Evolutionary conservation across 1,284 basidiomycete species (phyloP).

Genomic region (Trametes versicolor): DNA sequence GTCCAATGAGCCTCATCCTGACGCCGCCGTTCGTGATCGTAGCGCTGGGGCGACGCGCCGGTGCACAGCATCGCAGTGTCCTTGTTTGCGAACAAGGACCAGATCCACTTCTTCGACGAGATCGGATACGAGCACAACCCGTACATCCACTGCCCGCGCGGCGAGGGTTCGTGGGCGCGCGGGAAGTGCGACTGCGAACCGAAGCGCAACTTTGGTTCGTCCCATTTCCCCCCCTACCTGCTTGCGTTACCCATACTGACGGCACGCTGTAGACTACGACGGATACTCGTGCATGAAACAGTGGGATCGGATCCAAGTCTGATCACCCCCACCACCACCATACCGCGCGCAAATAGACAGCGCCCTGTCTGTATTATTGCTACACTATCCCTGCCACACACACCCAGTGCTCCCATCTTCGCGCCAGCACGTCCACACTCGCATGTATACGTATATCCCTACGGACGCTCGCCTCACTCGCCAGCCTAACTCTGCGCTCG

Average conservation of each 20-base stretch:
- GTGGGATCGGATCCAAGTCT: constrained; percentile 48
- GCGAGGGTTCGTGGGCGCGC: constrained; percentile 50
- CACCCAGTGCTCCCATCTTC: background rate
- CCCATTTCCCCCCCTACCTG: background rate
- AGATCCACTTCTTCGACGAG: constrained; percentile 77
- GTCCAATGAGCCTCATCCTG: background rate
- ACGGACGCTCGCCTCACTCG: background rate
- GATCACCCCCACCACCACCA: background rate
- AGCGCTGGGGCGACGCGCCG: constrained; percentile 85
- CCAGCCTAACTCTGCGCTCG: background rate
- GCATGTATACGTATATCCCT: background rate
- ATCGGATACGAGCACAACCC: constrained; percentile 67
- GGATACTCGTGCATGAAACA: constrained; percentile 60
- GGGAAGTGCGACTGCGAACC: constrained; percentile 58
- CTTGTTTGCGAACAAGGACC: constrained; percentile 66
- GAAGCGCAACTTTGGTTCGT: constrained; percentile 56
- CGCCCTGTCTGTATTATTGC: background rate
- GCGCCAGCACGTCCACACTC: background rate
- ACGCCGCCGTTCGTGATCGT: background rate
- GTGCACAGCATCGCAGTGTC: constrained; percentile 81
- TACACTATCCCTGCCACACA: background rate
- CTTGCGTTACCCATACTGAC: background rate
- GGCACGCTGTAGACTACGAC: constrained; percentile 52
- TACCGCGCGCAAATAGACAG: background rate
- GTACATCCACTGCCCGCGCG: constrained; percentile 61